Evolutionary conservation across 2,329 filamentous ascomycete species (phyloP).

Genomic region (Fusarium tuaranense): DNA sequence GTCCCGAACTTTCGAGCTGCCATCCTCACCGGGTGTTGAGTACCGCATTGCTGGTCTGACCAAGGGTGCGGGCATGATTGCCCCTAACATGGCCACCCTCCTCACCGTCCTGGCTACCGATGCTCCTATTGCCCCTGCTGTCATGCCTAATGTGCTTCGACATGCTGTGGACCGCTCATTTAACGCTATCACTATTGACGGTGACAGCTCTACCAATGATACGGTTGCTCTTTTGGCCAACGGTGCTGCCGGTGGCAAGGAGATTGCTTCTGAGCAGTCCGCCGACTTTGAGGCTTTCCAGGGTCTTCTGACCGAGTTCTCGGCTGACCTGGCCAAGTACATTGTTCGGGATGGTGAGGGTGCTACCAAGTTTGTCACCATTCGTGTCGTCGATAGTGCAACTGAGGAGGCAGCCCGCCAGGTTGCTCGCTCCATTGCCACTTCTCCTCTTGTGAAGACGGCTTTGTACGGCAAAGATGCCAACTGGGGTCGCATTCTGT

Average conservation of each 20-base stretch:
- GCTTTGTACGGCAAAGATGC: slow-evolving; percentile 97
- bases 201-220: slow-evolving; percentile 97
- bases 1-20: slow-evolving; percentile 85
- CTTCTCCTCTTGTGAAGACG: slow-evolving; percentile 95
- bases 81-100: slow-evolving; percentile 98
- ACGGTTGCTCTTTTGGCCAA: slow-evolving; percentile 96
- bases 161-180: slow-evolving; percentile 86
- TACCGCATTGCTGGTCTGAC: slow-evolving; percentile 95
- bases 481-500: slow-evolving; percentile 98
- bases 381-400: slow-evolving; percentile 81
- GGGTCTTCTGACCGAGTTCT: slow-evolving; percentile 78
- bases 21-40: slow-evolving; percentile 78
- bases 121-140: slow-evolving; percentile 77
- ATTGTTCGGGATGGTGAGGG: slow-evolving; percentile 97
- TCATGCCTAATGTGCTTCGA: slow-evolving; percentile 77
- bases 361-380: slow-evolving; percentile 97
- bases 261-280: slow-evolving; percentile 66
- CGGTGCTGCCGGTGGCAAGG: slow-evolving; percentile 83
- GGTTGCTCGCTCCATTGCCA: slow-evolving; percentile 89
- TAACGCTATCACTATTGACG: slow-evolving; percentile 97
- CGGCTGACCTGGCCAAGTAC: slow-evolving; percentile 87
- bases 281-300: slow-evolving; percentile 79
- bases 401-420: slow-evolving; percentile 78
- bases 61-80: slow-evolving; percentile 99
- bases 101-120: slow-evolving; percentile 94